Percentiles rank a stretch among this genome's conserved stretches.
Conservation (phyloP, 2,329 filamentous ascomycete species). For the Colletotrichum tamarilloi region DNA sequence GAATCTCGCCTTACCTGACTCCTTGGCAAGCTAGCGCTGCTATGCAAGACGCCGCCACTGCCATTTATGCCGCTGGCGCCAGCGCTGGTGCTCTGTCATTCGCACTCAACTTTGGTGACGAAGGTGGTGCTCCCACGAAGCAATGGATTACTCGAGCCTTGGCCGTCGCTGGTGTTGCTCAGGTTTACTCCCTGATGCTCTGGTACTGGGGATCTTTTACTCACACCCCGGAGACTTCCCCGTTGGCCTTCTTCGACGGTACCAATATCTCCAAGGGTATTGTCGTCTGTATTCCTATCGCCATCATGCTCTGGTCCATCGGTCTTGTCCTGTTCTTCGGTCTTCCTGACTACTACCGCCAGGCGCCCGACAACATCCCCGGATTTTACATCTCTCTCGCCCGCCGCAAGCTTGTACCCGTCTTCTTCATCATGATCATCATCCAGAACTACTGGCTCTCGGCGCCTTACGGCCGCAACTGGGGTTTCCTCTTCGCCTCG, state of each 20-base stretch:
- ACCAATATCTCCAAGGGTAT: conserved; percentile 42
- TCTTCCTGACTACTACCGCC: conserved; percentile 75
- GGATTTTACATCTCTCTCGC: conserved; percentile 72
- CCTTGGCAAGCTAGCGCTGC: conserved; percentile 50
- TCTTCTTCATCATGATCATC: conserved; percentile 73
- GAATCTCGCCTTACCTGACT: conserved; percentile 66
- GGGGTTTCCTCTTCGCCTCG: conserved; percentile 71
- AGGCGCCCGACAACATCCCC: conserved; percentile 71
- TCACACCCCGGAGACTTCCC: conserved; percentile 29
- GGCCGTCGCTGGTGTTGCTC: conserved; percentile 74
- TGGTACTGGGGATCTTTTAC: conserved; percentile 70
- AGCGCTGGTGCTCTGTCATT: conserved; percentile 74
- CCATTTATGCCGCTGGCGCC: conserved; percentile 70
- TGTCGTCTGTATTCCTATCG: conserved; percentile 68
- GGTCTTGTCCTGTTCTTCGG: conserved; percentile 67
- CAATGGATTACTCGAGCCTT: conserved; percentile 76
- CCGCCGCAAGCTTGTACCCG: conserved; percentile 72
- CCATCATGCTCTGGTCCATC: conserved; percentile 66
- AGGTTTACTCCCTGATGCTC: conserved; percentile 71
- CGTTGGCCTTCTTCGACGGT: conserved; percentile 43
- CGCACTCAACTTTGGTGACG: conserved; percentile 74
- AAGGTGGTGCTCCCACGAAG: conserved; percentile 70
- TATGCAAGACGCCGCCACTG: conserved; percentile 71
- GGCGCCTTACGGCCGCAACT: conserved; percentile 74
- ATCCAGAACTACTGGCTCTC: conserved; percentile 76